phyloP scores from a whole-genome alignment of 2,329 filamentous ascomycete genomes.

The Coniochaeta pulveracea region DNA sequence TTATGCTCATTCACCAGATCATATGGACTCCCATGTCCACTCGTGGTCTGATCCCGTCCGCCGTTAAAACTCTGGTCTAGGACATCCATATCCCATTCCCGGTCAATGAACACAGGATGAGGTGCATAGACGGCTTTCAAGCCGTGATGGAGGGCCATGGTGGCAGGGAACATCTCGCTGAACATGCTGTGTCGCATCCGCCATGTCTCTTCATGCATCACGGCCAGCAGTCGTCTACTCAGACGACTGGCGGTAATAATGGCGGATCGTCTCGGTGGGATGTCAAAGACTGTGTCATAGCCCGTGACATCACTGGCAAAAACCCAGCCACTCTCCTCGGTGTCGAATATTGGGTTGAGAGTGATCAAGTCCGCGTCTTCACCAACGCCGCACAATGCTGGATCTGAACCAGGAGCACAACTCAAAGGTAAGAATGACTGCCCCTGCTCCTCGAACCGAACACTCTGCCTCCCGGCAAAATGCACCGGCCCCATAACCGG shows the following conservation, averaged over 20 bases:
- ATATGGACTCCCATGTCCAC: slow-evolving; percentile 56
- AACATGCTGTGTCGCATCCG: slow-evolving; percentile 61
- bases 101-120: slow-evolving; percentile 70
- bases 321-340: slow-evolving; percentile 60
- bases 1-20: slow-evolving; percentile 66
- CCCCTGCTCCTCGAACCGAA: slow-evolving; percentile 39
- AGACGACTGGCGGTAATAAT: slow-evolving; percentile 64
- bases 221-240: slow-evolving; percentile 51
- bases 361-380: slow-evolving; percentile 69
- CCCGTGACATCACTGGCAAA: slow-evolving; percentile 60
- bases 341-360: slow-evolving; percentile 66
- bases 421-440: slow-evolving; percentile 41
- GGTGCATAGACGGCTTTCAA: slow-evolving; percentile 72
- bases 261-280: slow-evolving; percentile 56
- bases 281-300: slow-evolving; percentile 40
- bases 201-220: slow-evolving; percentile 67
- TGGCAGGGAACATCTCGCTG: slow-evolving; percentile 68
- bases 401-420: slow-evolving; percentile 34
- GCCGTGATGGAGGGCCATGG: slow-evolving; percentile 61
- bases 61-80: slow-evolving; percentile 72
- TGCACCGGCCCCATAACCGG: slow-evolving; percentile 59
- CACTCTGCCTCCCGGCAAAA: slow-evolving; percentile 33
- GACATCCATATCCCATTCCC: slow-evolving; percentile 58
- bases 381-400: slow-evolving; percentile 49
- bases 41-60: slow-evolving; percentile 54